Evolutionary conservation across 768 basidiomycete genomes (phyloP).

Genomic region (Baorangia bicolor): DNA sequence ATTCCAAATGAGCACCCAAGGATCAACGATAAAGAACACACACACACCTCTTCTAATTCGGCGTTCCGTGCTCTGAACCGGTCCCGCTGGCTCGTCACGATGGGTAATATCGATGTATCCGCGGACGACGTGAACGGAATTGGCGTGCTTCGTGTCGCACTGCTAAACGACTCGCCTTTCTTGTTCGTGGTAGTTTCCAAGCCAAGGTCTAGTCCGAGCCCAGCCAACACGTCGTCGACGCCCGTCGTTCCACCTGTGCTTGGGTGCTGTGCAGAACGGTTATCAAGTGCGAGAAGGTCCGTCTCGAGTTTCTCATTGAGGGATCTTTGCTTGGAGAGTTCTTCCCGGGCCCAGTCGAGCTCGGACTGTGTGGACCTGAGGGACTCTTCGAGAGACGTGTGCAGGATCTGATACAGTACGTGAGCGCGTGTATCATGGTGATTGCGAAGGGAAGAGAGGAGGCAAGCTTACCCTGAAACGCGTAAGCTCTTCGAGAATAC

Average conservation of each 20-base stretch:
- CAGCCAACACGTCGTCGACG: conserved; percentile 61
- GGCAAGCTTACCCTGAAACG: conserved; percentile 66
- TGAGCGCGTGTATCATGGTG: background rate
- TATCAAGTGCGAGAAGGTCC: conserved; percentile 82
- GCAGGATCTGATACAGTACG: conserved; percentile 60
- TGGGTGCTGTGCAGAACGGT: conserved; percentile 28
- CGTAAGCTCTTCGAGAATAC: conserved; percentile 88
- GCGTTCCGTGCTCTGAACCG: conserved; percentile 97
- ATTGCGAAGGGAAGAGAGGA: background rate
- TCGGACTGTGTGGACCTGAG: conserved; percentile 57
- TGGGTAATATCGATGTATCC: conserved; percentile 95
- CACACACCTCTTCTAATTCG: conserved; percentile 86
- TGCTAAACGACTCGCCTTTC: conserved; percentile 19
- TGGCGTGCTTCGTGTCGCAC: conserved; percentile 50
- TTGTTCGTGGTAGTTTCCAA: conserved; percentile 15
- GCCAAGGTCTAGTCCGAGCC: conserved; percentile 61
- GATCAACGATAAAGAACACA: background rate
- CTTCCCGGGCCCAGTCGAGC: conserved; percentile 55
- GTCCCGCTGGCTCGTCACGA: conserved; percentile 96
- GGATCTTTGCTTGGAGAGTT: conserved; percentile 72
- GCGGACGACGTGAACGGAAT: conserved; percentile 72
- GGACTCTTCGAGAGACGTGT: conserved; percentile 74
- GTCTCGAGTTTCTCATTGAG: conserved; percentile 92
- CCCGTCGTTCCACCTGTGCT: conserved; percentile 26
- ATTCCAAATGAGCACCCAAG: background rate